These are phyloP conservation scores for Borealophlyctis nickersoniae DNA, from an alignment of 192 early-diverging fungal genomes.

Conservation along the genomic window DNA sequence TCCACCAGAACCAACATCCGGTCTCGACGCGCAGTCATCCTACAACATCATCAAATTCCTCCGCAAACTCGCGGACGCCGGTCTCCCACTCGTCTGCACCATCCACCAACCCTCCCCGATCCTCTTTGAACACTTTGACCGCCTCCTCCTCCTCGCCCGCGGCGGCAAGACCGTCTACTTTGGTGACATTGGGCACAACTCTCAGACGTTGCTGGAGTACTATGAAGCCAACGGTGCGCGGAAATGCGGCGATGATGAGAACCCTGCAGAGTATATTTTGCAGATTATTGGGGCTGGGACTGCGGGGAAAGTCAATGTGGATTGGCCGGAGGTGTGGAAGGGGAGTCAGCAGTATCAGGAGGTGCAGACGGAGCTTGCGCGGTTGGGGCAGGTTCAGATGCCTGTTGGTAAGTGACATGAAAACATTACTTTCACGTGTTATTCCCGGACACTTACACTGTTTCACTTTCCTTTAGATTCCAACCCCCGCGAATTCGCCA, in stretches of 20 bases:
- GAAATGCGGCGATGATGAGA: constrained; percentile 57
- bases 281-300: constrained; percentile 70
- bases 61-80: constrained; percentile 60
- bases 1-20: constrained; percentile 67
- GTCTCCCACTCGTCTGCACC: constrained; percentile 74
- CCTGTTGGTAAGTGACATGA: background rate
- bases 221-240: constrained; percentile 71
- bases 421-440: too few species aligned
- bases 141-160: constrained; percentile 72
- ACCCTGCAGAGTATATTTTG: constrained; percentile 84
- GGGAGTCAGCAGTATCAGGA: constrained; percentile 47
- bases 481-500: constrained; percentile 28
- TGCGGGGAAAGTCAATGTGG: constrained; percentile 37
- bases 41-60: constrained; percentile 67
- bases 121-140: constrained; percentile 81
- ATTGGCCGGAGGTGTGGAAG: constrained; percentile 74
- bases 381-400: background rate
- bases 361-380: constrained; percentile 7
- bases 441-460: background rate
- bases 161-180: constrained; percentile 83
- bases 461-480: background rate
- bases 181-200: constrained; percentile 73
- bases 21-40: constrained; percentile 63
- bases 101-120: constrained; percentile 84
- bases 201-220: constrained; percentile 63